These are phyloP conservation scores for Ophiobolus disseminans DNA, from an alignment of 2,329 filamentous ascomycete species.

Conservation along the genomic window DNA sequence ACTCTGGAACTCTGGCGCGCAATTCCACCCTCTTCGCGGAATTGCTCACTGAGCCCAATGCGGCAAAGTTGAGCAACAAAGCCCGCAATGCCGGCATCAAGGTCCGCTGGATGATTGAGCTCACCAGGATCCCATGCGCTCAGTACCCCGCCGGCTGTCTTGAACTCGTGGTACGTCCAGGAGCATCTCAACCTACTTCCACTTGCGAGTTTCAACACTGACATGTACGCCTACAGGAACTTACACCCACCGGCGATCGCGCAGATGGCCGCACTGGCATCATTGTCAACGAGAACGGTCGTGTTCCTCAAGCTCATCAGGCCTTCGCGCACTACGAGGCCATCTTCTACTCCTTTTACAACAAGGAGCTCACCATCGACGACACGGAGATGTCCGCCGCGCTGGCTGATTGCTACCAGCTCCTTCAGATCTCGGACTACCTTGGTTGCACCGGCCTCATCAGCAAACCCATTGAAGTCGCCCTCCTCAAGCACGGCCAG, in stretches of 20 bases:
- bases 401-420: slow-evolving; percentile 49
- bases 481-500: slow-evolving; percentile 57
- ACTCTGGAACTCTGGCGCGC: slow-evolving; percentile 44
- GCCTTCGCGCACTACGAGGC: slow-evolving; percentile 50
- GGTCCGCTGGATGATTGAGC: slow-evolving; percentile 44
- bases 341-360: slow-evolving; percentile 58
- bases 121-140: slow-evolving; percentile 28
- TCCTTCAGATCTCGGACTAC: slow-evolving; percentile 57
- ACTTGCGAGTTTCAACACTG: background rate
- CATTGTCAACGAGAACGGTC: slow-evolving; percentile 47
- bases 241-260: slow-evolving; percentile 43
- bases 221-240: slow-evolving; percentile 31
- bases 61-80: slow-evolving; percentile 32
- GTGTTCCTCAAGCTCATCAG: slow-evolving; percentile 30
- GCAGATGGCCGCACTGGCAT: slow-evolving; percentile 22
- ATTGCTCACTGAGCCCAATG: slow-evolving; percentile 39
- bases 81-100: slow-evolving; percentile 34
- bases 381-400: slow-evolving; percentile 49
- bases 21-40: slow-evolving; percentile 40
- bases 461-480: slow-evolving; percentile 55
- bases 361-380: slow-evolving; percentile 50
- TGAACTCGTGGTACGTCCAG: slow-evolving; percentile 35
- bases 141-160: slow-evolving; percentile 31
- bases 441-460: slow-evolving; percentile 54
- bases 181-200: background rate